phyloP scores from a whole-genome alignment of 495 filamentous ascomycete species.

The Oleoguttula mirabilis region DNA sequence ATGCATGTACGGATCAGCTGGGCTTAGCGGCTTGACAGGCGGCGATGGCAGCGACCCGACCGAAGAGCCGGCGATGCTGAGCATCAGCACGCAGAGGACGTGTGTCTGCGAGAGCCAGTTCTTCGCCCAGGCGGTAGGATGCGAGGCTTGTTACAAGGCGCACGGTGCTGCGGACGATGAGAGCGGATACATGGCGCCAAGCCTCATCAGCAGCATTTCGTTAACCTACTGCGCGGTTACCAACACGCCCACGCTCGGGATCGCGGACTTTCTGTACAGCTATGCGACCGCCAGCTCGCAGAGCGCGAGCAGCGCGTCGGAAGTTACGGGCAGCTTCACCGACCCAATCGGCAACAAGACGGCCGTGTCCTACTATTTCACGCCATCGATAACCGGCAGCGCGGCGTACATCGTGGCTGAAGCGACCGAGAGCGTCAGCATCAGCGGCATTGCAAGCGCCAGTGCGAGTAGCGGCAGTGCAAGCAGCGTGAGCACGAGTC shows the following conservation, averaged over 20 bases:
- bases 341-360: slow-evolving; percentile 13
- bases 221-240: slow-evolving; percentile 11
- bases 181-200: background rate
- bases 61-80: background rate
- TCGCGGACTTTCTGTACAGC: slow-evolving; percentile 6
- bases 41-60: background rate
- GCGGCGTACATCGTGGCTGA: slow-evolving; percentile 7
- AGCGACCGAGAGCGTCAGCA: slow-evolving; percentile 6
- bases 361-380: slow-evolving; percentile 13
- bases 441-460: background rate
- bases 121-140: background rate
- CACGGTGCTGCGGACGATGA: background rate
- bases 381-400: slow-evolving; percentile 7
- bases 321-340: background rate
- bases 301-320: background rate
- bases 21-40: background rate
- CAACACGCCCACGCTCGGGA: slow-evolving; percentile 9
- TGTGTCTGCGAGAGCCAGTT: slow-evolving; percentile 10
- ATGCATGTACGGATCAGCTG: slow-evolving; percentile 4
- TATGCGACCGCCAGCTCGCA: background rate
- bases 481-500: background rate
- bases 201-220: background rate
- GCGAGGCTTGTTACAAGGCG: slow-evolving; percentile 11
- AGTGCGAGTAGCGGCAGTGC: background rate
- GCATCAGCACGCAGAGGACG: slow-evolving; percentile 7